Conservation (phyloP, 169 alveolate genomes). For the Cryptosporidium canis region DNA sequence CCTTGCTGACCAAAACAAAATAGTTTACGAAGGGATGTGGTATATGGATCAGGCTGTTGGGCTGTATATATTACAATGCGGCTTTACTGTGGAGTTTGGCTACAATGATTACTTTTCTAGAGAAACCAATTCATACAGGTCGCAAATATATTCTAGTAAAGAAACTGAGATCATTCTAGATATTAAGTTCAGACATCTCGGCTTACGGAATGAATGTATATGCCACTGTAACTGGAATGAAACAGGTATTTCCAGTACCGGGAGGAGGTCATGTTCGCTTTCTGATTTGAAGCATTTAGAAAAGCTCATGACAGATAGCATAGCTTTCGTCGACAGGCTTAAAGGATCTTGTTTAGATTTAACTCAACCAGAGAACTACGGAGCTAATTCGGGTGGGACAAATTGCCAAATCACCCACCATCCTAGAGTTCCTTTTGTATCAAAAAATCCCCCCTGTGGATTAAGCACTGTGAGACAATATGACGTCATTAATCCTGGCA, state of each 20-base stretch:
- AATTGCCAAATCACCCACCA: not conserved
- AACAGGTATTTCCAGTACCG: not conserved
- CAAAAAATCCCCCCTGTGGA: not conserved
- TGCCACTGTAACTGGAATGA: not conserved
- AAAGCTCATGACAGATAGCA: too few species aligned
- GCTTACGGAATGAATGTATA: not conserved
- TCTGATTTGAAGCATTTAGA: not conserved
- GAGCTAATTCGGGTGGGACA: not conserved
- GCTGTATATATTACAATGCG: conserved; percentile 72
- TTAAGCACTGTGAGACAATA: not conserved
- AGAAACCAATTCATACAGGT: not conserved
- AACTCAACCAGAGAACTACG: too few species aligned
- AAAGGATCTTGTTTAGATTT: too few species aligned
- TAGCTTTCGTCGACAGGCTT: too few species aligned
- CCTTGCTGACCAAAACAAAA: conserved; percentile 74
- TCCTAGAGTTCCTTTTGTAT: not conserved
- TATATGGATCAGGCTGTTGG: conserved; percentile 76
- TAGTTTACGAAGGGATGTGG: conserved; percentile 78
- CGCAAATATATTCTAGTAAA: conserved; percentile 21
- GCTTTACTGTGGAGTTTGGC: conserved; percentile 75
- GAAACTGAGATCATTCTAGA: conserved; percentile 28
- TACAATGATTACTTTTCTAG: conserved; percentile 71
- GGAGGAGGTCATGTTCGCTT: not conserved
- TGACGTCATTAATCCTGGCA: not conserved
- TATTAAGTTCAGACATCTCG: not conserved